These are phyloP conservation scores for Alternaria rosae DNA, from an alignment of 2,329 filamentous ascomycete species.

Conservation along the genomic window DNA sequence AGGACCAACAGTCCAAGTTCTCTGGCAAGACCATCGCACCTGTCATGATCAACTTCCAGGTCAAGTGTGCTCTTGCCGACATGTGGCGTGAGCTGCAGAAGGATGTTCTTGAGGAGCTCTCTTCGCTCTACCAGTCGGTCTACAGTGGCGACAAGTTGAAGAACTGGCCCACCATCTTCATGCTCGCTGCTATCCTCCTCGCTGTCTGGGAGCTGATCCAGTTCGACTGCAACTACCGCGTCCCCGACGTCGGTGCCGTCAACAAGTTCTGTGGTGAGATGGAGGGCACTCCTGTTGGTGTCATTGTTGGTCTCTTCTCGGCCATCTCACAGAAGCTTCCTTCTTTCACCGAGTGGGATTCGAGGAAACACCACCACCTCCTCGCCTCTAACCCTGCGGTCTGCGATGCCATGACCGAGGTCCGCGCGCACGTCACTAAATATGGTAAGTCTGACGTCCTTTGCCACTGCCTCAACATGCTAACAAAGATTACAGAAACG, in stretches of 20 bases:
- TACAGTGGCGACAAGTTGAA: constrained; percentile 97
- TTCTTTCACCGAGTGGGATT: constrained; percentile 93
- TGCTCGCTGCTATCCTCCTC: constrained; percentile 89
- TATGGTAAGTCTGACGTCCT: constrained; percentile 72
- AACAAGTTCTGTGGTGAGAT: constrained; percentile 97
- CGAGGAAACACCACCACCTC: constrained; percentile 85
- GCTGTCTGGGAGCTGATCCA: constrained; percentile 99
- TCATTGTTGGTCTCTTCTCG: constrained; percentile 96
- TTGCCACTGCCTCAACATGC: constrained; percentile 27
- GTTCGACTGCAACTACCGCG: constrained; percentile 96
- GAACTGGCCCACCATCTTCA: constrained; percentile 99
- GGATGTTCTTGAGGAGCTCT: constrained; percentile 93
- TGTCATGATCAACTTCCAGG: constrained; percentile 99
- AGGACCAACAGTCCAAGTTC: constrained; percentile 85
- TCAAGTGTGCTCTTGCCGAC: constrained; percentile 95
- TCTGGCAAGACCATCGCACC: constrained; percentile 89
- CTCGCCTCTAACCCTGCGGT: constrained; percentile 91
- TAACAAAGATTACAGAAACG: constrained; percentile 70
- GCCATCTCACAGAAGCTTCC: constrained; percentile 97
- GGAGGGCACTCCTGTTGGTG: constrained; percentile 94
- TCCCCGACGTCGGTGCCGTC: constrained; percentile 82
- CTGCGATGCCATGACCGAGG: constrained; percentile 95
- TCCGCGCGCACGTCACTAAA: constrained; percentile 89
- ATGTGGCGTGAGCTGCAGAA: constrained; percentile 99
- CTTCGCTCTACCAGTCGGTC: constrained; percentile 91